Base-by-base conservation (phyloP, 768 basidiomycete species). In the Rhizopogon roseolus region DNA sequence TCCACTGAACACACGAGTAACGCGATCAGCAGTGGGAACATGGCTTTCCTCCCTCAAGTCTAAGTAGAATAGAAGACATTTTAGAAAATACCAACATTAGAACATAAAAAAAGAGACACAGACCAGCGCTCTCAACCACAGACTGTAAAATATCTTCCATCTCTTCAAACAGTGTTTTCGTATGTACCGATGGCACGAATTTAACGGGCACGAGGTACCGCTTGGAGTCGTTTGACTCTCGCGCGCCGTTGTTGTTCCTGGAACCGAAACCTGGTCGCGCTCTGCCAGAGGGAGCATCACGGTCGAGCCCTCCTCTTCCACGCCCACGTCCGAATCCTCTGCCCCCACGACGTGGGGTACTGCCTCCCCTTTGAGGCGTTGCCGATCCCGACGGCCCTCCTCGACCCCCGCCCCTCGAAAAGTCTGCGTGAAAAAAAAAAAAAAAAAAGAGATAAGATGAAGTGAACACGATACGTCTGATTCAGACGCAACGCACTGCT, bases 11-110 rank as follows among this genome's bases (percentile, higher is more conserved):
- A 91, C 75, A 2, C 75, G 80, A 28, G 78, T 71, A 25, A 92
- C 80, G 9, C 73, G 76, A n/a, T 85, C 80, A 0, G 88, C 87
- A 4, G 88, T 91, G 6, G 90, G 88, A 5, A 81, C 73, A 66
- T 82, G 79, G 43, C 76, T 81, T 41, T 75, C 60, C 49, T 81
- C 78, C 19, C 71, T 82, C 80, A 63, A 11, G 48, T 43, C 46
- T 59, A 39, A 28, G 39, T 39, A 39, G 8, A 29, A 29, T n/a
- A 4, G 25, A 22, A 50, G 25, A 27, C 44, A 53, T 36, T 36
- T 36, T 36, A 36, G 13, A 14, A 14, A 40, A 6, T 1, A 54
- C 10, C 54, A 19, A 39, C 2, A 13, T 50, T 6, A 51, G 51
- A 38, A n/a, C 36, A 41, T 38, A 36, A 32, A 41, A 29, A 37